Conservation (phyloP, 2,329 filamentous ascomycete species). For the Paraconiothyrium brasiliense region DNA sequence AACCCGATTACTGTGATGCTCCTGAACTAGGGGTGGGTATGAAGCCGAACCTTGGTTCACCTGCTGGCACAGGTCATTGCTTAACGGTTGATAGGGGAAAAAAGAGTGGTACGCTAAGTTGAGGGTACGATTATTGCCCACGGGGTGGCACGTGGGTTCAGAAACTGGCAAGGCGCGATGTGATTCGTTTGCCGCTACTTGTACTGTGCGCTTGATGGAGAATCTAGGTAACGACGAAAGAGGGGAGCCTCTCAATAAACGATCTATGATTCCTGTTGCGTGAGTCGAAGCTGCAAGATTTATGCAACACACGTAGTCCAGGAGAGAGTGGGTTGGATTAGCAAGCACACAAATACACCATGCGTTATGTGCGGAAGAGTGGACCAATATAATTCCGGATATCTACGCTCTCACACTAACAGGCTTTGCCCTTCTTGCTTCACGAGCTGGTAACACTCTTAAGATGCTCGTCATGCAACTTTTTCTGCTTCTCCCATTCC, state of each 20-base stretch:
- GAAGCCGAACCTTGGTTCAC: not conserved
- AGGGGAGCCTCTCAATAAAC: not conserved
- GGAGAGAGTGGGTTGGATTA: no score
- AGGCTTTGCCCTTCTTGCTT: not conserved
- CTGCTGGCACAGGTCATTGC: not conserved
- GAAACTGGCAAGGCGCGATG: not conserved
- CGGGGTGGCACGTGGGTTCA: not conserved
- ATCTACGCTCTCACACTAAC: not conserved
- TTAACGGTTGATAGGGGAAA: not conserved
- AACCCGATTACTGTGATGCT: not conserved
- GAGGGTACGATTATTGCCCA: not conserved
- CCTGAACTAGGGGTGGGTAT: not conserved
- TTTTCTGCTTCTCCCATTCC: constrained; percentile 91
- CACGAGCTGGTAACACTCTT: constrained; percentile 25
- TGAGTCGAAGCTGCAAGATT: no score
- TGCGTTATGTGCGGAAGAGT: not conserved
- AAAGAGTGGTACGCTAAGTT: not conserved
- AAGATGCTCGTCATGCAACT: constrained; percentile 69
- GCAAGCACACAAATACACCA: no score
- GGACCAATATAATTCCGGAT: not conserved
- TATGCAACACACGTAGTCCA: no score
- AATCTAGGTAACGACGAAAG: not conserved
- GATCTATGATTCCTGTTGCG: no score
- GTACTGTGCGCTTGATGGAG: not conserved
- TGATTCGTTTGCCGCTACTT: not conserved